A percentile compares a stretch with the other conserved stretches of the same genome.
Evolutionary conservation across 768 basidiomycete species (phyloP).

Genomic region (Suillus ampliporus): DNA sequence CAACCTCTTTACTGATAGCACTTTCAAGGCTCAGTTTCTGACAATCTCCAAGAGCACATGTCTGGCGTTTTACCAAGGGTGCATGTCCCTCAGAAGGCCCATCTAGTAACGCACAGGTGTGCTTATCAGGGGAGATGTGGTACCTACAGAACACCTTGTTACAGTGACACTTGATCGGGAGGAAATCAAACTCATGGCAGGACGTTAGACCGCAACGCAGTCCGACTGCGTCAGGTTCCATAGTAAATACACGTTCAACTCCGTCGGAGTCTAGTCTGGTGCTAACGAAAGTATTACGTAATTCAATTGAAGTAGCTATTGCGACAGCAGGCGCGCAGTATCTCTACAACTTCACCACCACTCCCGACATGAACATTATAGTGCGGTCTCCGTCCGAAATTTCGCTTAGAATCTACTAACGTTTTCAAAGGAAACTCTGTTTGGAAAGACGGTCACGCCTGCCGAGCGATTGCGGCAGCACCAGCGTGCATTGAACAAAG

Average conservation of each 20-base stretch:
- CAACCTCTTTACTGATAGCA: constrained; percentile 28
- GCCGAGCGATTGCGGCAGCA: constrained; percentile 97
- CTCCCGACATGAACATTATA: constrained; percentile 74
- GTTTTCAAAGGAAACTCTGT: constrained; percentile 83
- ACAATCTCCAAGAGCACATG: constrained; percentile 59
- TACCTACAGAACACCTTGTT: constrained; percentile 61
- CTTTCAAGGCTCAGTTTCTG: constrained; percentile 58
- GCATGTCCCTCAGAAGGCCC: constrained; percentile 8
- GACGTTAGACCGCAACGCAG: constrained; percentile 63
- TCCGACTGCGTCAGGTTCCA: constrained; percentile 61
- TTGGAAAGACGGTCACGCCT: constrained; percentile 92
- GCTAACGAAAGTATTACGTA: not conserved
- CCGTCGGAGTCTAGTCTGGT: too few relatives aligned
- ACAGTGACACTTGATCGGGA: constrained; percentile 78
- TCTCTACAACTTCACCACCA: not conserved
- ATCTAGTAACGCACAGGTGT: constrained; percentile 51
- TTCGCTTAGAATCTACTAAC: constrained; percentile 16
- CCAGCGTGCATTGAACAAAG: constrained; percentile 94
- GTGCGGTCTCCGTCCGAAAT: constrained; percentile 38
- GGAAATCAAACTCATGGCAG: constrained; percentile 73
- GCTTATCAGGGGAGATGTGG: constrained; percentile 65
- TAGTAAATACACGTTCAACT: too few relatives aligned
- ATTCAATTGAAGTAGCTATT: not conserved
- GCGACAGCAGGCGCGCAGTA: not conserved
- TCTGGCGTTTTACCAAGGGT: constrained; percentile 39